Percentiles rank a stretch among this genome's conserved stretches.
Conservation (phyloP, 768 basidiomycete species). For the Boletus speciosus region DNA sequence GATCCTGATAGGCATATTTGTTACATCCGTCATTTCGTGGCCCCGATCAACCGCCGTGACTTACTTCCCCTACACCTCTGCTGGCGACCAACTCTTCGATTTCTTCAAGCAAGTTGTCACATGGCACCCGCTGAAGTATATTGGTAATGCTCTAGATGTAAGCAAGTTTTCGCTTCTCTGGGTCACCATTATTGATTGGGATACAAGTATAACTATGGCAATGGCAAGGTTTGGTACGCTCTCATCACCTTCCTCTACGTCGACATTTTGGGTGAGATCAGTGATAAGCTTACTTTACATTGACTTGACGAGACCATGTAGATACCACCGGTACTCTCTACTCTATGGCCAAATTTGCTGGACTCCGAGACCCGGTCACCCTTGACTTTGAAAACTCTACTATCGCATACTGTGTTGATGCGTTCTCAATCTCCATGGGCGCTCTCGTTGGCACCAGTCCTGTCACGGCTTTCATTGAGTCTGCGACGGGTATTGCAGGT, state of each 20-base stretch:
- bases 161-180: conserved; percentile 19
- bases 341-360: conserved; percentile 89
- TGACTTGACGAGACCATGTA: conserved; percentile 1
- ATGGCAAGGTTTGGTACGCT: conserved; percentile 83
- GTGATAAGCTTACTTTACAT: neutral
- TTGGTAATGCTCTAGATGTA: conserved; percentile 70
- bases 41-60: conserved; percentile 79
- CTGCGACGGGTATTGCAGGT: conserved; percentile 77
- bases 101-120: conserved; percentile 84
- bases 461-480: conserved; percentile 81
- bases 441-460: conserved; percentile 77
- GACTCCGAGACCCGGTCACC: conserved; percentile 80
- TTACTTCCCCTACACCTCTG: conserved; percentile 68
- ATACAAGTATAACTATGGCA: conserved; percentile 48
- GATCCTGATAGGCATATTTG: conserved; percentile 77
- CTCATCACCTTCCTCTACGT: conserved; percentile 88
- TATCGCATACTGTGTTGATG: conserved; percentile 79
- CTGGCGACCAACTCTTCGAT: conserved; percentile 71
- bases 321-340: conserved; percentile 70
- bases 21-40: conserved; percentile 86
- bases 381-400: conserved; percentile 85
- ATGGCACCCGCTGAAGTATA: conserved; percentile 58
- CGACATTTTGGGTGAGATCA: conserved; percentile 65
- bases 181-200: conserved; percentile 3
- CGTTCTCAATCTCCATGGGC: conserved; percentile 77